Conservation (phyloP, 495 filamentous ascomycete species). For the Chaetomium fimeti region DNA sequence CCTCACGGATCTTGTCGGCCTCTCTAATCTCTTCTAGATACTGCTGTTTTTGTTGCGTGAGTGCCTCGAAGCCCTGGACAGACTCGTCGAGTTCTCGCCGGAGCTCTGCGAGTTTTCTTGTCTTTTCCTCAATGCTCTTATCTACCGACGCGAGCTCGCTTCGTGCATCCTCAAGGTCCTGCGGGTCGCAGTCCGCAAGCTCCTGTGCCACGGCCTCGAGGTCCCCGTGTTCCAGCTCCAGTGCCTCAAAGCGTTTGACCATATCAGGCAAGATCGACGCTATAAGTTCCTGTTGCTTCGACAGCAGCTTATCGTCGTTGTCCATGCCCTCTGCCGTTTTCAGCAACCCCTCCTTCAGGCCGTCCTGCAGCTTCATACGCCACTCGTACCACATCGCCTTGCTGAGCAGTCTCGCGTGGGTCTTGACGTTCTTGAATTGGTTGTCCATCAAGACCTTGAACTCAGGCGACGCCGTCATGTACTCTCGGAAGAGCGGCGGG, state of each 20-base stretch:
- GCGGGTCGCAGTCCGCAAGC: conserved; percentile 73
- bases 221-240: conserved; percentile 61
- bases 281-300: conserved; percentile 65
- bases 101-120: conserved; percentile 60
- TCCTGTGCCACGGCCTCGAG: conserved; percentile 71
- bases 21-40: conserved; percentile 72
- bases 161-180: conserved; percentile 67
- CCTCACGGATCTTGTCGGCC: conserved; percentile 79
- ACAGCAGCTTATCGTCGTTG: conserved; percentile 65
- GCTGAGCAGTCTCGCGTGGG: conserved; percentile 80
- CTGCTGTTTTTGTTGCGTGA: conserved; percentile 63
- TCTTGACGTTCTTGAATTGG: conserved; percentile 95
- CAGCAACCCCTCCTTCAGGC: conserved; percentile 73
- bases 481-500: conserved; percentile 87
- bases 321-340: conserved; percentile 74
- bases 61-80: conserved; percentile 57
- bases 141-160: conserved; percentile 63
- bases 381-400: conserved; percentile 98
- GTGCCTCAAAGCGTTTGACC: conserved; percentile 52
- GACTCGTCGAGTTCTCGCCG: conserved; percentile 62
- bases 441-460: conserved; percentile 85
- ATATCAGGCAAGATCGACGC: conserved; percentile 64
- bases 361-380: conserved; percentile 87
- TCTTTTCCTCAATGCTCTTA: conserved; percentile 66
- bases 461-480: conserved; percentile 81